These are phyloP conservation scores for Thuja plicata DNA, from an alignment of 83 land plant genomes.

Conservation along the genomic window DNA sequence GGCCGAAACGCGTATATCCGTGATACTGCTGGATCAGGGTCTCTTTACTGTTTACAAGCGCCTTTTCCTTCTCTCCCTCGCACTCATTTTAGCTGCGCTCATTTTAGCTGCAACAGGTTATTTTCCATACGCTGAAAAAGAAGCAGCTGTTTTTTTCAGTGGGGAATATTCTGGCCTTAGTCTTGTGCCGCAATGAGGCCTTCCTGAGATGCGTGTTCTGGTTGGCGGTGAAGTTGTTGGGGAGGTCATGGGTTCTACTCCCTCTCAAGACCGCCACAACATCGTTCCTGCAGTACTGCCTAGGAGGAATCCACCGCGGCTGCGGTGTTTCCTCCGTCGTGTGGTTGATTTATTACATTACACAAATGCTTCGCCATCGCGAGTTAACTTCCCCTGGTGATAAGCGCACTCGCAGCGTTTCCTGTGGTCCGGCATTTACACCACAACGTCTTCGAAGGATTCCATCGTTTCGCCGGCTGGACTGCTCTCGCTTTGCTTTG, in stretches of 20 bases:
- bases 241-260: too few species aligned
- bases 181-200: too few species aligned
- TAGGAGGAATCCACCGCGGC: too few species aligned
- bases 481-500: conserved; percentile 49
- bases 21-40: conserved; percentile 57
- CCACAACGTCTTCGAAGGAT: conserved; percentile 57
- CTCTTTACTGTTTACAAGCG: conserved; percentile 53
- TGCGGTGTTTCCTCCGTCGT: too few species aligned
- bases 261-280: too few species aligned
- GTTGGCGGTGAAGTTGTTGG: too few species aligned
- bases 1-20: conserved; percentile 19
- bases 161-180: too few species aligned
- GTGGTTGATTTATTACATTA: too few species aligned
- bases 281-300: too few species aligned
- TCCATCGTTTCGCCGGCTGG: conserved; percentile 65
- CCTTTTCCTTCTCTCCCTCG: conserved; percentile 30
- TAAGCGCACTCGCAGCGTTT: conserved; percentile 44
- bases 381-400: conserved; percentile 15
- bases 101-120: conserved; percentile 33
- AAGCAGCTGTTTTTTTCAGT: conserved; percentile 17
- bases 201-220: too few species aligned
- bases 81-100: conserved; percentile 22
- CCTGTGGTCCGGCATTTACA: conserved; percentile 61
- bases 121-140: conserved; percentile 36
- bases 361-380: too few species aligned